Evolutionary conservation across 495 filamentous ascomycete genomes (phyloP).

Genomic region (Hapsidospora chrysogenum): DNA sequence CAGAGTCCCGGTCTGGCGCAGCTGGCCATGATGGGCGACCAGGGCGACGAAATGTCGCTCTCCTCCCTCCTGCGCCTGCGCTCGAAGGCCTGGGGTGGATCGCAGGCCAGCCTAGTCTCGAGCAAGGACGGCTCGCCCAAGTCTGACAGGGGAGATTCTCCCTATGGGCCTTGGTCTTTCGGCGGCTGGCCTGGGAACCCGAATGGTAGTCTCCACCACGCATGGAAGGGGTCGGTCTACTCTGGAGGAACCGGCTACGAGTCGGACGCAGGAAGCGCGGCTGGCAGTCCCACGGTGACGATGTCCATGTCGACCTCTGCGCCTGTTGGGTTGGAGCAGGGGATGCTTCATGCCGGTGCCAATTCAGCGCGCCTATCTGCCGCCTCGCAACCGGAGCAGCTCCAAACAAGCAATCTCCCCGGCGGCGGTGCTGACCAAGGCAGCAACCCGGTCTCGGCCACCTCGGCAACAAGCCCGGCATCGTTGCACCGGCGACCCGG

Average conservation of each 20-base stretch:
- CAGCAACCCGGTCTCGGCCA: not conserved
- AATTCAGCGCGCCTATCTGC: not conserved
- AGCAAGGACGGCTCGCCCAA: constrained; percentile 41
- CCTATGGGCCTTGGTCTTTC: constrained; percentile 3
- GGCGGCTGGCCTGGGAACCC: constrained; percentile 1
- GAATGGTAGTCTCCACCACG: constrained; percentile 5
- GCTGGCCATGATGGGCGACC: constrained; percentile 47
- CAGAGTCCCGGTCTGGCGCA: constrained; percentile 51
- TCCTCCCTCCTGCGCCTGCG: constrained; percentile 55
- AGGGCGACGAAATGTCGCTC: constrained; percentile 53
- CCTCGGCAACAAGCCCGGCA: not conserved
- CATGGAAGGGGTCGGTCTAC: constrained; percentile 22
- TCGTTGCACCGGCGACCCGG: constrained; percentile 11
- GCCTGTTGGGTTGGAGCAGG: not conserved
- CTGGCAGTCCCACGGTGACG: constrained; percentile 21
- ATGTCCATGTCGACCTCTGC: constrained; percentile 9
- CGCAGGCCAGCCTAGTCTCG: constrained; percentile 48
- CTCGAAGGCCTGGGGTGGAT: constrained; percentile 64
- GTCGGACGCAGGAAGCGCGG: constrained; percentile 18
- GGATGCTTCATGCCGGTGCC: no score
- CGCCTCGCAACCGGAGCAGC: not conserved
- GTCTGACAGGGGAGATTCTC: constrained; percentile 17
- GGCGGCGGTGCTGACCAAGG: not conserved
- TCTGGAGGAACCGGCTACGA: constrained; percentile 19
- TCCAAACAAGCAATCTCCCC: not conserved